These are phyloP conservation scores for Phytophthora capsici DNA, from an alignment of 352 stramenopile species.

Conservation along the genomic window DNA sequence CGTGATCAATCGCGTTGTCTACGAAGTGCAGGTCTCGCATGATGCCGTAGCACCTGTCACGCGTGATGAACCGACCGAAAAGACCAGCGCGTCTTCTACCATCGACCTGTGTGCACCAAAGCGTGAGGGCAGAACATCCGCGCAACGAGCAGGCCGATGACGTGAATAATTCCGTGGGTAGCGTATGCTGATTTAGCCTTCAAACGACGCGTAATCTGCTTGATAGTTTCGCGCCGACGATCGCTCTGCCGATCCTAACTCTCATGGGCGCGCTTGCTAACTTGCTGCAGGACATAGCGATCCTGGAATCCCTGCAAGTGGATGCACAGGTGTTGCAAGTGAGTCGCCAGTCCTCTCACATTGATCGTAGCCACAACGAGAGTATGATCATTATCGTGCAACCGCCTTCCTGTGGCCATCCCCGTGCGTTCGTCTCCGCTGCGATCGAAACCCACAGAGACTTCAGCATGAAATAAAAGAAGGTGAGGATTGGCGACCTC, in stretches of 20 bases:
- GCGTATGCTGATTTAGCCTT: neutral
- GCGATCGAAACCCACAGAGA: no score
- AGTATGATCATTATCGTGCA: no score
- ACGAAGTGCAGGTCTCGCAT: neutral
- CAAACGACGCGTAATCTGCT: neutral
- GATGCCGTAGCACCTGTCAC: neutral
- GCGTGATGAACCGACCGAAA: neutral
- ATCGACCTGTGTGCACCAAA: neutral
- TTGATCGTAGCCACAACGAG: slow-evolving; percentile 1
- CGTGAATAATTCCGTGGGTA: neutral
- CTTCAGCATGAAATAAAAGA: no score
- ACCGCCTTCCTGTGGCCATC: no score
- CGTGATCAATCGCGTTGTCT: neutral
- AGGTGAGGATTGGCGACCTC: no score
- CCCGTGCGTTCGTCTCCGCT: no score
- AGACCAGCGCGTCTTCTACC: neutral
- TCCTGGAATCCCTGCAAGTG: slow-evolving; percentile 7
- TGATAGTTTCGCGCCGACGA: neutral
- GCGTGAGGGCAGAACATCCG: neutral
- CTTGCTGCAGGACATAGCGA: no score
- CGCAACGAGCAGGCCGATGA: neutral
- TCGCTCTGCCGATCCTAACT: neutral
- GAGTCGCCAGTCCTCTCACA: neutral
- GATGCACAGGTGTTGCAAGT: neutral
- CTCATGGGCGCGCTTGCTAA: no score